Evolutionary conservation across 1,139 yeast species (phyloP).

Genomic region (Hansenula sp.): DNA sequence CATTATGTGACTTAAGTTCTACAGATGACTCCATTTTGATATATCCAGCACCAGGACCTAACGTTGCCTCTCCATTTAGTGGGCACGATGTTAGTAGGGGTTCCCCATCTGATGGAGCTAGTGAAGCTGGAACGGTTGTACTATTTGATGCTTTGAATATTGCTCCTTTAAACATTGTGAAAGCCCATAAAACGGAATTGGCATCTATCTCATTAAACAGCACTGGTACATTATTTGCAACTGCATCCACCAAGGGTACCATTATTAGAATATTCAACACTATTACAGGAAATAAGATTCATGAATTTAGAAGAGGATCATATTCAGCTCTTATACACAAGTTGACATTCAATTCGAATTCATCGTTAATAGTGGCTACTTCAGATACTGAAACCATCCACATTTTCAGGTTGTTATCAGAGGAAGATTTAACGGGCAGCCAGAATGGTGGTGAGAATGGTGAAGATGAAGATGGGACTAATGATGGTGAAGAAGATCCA

Average conservation of each 20-base stretch:
- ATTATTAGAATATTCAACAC: slow-evolving; percentile 53
- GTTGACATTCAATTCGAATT: slow-evolving; percentile 47
- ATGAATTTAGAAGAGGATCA: slow-evolving; percentile 67
- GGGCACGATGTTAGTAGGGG: slow-evolving; percentile 17
- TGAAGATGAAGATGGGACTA: neutral
- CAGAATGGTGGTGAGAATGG: neutral
- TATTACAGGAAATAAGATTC: slow-evolving; percentile 29
- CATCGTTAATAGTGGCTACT: slow-evolving; percentile 55
- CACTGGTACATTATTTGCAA: slow-evolving; percentile 53
- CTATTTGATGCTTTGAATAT: slow-evolving; percentile 58
- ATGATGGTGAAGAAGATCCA: neutral
- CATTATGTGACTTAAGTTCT: slow-evolving; percentile 45
- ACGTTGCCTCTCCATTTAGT: slow-evolving; percentile 24
- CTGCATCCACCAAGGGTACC: slow-evolving; percentile 72
- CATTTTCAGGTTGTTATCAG: slow-evolving; percentile 40
- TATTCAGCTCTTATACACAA: slow-evolving; percentile 53
- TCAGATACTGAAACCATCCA: slow-evolving; percentile 70
- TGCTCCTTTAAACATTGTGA: slow-evolving; percentile 50
- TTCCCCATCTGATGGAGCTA: neutral
- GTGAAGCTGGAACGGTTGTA: slow-evolving; percentile 20
- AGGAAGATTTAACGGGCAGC: neutral
- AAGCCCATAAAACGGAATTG: slow-evolving; percentile 52
- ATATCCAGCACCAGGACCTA: slow-evolving; percentile 27
- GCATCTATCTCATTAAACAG: slow-evolving; percentile 45
- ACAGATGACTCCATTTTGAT: slow-evolving; percentile 46